phyloP scores from a whole-genome alignment of 1,284 basidiomycete species.

The Albatrellus sp. region DNA sequence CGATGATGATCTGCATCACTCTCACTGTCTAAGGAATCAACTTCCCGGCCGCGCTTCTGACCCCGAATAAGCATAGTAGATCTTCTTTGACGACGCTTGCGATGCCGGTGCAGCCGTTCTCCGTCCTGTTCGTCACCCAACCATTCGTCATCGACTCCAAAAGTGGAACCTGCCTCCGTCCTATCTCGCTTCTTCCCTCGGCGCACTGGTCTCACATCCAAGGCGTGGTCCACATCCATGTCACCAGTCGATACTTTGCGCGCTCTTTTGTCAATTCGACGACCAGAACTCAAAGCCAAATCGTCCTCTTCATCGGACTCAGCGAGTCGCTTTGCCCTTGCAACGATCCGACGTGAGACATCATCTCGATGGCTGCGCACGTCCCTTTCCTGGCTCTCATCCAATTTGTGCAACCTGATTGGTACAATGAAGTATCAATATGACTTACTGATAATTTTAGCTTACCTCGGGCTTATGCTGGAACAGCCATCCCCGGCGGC shows the following conservation, averaged over 20 bases:
- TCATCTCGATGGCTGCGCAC: too few relatives aligned
- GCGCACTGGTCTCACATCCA: constrained; percentile 17
- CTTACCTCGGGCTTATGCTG: too few relatives aligned
- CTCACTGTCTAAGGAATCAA: constrained; percentile 38
- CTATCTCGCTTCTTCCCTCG: constrained; percentile 69
- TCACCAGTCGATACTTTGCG: constrained; percentile 32
- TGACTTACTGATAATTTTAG: too few relatives aligned
- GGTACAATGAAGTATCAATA: too few relatives aligned
- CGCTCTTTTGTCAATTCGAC: constrained; percentile 24
- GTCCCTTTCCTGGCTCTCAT: too few relatives aligned
- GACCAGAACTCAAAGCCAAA: constrained; percentile 4
- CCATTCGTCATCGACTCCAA: constrained; percentile 51
- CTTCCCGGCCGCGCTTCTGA: constrained; percentile 51
- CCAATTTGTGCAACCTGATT: too few relatives aligned
- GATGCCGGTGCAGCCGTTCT: constrained; percentile 17
- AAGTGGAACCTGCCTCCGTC: constrained; percentile 56
- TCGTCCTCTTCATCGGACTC: constrained; percentile 11
- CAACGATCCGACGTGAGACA: too few relatives aligned
- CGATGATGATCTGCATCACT: constrained; percentile 24
- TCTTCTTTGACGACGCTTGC: constrained; percentile 33
- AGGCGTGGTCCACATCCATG: constrained; percentile 18
- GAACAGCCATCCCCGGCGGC: too few relatives aligned
- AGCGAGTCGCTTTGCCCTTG: constrained; percentile 10
- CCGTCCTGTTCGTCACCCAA: constrained; percentile 16
- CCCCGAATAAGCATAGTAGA: constrained; percentile 34